Base-by-base conservation (phyloP, 1,284 basidiomycete genomes). In the Microstroma glucosiphilum region DNA sequence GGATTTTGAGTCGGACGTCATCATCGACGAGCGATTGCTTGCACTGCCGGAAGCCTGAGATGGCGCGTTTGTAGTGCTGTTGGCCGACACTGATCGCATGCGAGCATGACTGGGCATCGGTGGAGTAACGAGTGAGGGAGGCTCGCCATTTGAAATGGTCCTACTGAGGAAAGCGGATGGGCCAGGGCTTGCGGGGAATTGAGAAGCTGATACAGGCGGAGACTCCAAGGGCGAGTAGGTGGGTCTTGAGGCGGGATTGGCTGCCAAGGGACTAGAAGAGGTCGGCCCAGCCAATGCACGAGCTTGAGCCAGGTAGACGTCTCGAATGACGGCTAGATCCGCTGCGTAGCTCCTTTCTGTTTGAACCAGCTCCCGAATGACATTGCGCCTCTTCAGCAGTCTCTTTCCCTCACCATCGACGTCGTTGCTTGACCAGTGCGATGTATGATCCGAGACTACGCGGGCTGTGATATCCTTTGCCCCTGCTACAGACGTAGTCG, bases 281-380 rank as follows among this genome's bases (percentile, higher is more conserved):
- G 65, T 37, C 58, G 61, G 19, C 30, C 72, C 71, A n/a, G 75
- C 73, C 42, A 65, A 66, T 19, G 72, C 72, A 49, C 73, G 71
- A 0, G 80, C 81, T 11, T 77, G 69, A 0, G 76, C 74, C 30
- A 82, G 69, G 77, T 92, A 90, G 30, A 93, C 85, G 69, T 92
- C 89, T 55, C 88, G 84, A 59, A 96, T 86, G 57, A 96, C 83
- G 2, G 88, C 87, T 21, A 96, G 83, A 82, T 96, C 92, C 11
- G 86, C 87, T 1, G 92, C 90, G 80, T 94, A 94, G 0, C 89
- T 87, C 30, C 88, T 83, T 77, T 96, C 92, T 21, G 90, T 92
- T 49, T 77, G 73, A 19, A 73, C 56, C 17, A 78, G 68, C 61
- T 96, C 92, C 56, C 87, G 85, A 41, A 96, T 82, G 1, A 91